phyloP scores from a whole-genome alignment of 2,329 filamentous ascomycete species.

The Cercospora sesami region DNA sequence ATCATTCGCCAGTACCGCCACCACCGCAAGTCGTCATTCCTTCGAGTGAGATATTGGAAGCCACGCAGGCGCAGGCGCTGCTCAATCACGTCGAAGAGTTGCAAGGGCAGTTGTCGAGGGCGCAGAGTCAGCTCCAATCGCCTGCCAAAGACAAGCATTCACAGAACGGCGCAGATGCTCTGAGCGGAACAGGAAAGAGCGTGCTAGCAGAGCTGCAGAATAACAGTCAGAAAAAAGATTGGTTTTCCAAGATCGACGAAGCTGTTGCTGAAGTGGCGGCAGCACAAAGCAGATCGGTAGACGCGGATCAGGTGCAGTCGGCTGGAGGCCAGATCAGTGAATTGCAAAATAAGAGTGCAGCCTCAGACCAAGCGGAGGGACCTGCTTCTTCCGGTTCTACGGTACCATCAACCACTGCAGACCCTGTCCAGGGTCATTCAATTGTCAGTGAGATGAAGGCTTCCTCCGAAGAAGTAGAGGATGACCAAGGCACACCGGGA shows the following conservation, averaged over 20 bases:
- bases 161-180: neutral
- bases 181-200: neutral
- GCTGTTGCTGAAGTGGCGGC: slow-evolving; percentile 6
- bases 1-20: neutral
- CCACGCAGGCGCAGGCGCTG: slow-evolving; percentile 10
- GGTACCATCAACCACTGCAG: neutral
- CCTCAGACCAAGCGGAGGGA: neutral
- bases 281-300: neutral
- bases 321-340: neutral
- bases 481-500: neutral
- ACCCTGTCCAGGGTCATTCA: neutral
- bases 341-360: neutral
- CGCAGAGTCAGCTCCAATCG: slow-evolving; percentile 1
- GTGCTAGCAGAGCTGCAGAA: slow-evolving; percentile 3
- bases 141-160: neutral
- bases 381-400: neutral
- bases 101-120: neutral
- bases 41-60: slow-evolving; percentile 5
- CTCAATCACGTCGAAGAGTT: slow-evolving; percentile 1
- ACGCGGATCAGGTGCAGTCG: neutral
- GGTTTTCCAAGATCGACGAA: slow-evolving; percentile 12
- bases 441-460: neutral
- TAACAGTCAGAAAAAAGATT: neutral
- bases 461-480: neutral
- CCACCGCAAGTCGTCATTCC: slow-evolving; percentile 10